Evolutionary conservation across 2,329 filamentous ascomycete species (phyloP), one percentile per base, ranked within the genome.

Genomic region (Ascochyta koolunga): DNA sequence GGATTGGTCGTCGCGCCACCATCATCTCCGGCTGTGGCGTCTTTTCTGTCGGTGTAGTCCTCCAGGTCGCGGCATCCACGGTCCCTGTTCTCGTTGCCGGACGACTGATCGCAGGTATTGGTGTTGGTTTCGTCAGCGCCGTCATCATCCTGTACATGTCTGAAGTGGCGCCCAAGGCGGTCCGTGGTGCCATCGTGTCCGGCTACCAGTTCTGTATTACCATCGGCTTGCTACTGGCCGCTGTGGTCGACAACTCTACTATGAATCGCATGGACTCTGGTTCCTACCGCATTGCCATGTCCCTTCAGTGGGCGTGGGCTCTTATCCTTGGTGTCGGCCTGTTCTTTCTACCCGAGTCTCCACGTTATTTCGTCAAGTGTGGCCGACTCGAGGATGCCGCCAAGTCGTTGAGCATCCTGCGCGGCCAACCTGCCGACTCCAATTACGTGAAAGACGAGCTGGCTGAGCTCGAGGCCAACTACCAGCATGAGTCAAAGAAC

Each of bases 191-290:
- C 50, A 83, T 93, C 44, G 45, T 50, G n/a, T 85, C 88, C 1
- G 89, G 88, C 4, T 93, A 93, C 79, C 89, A 93, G 72, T 92
- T 92, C 81, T 91, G 86, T 74, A 88, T 93, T 74, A 93, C 89
- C 57, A 83, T 93, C 60, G 90, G 90, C 77, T 79, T 95, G 60
- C 79, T 93, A 72, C 76, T 93, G 56, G 90, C 90, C 19, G 84
- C 89, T 1, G 86, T 86, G 65, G 85, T 95, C 66, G 85, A 88
- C 76, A 92, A 95, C 73, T 87, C 76, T 45, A 89, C 87, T 51
- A 76, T 91, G 75, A 67, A 86, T 62, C 81, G 83, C 61, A 70
- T 65, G 15, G 84, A 89, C 74, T 86, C 84, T 7, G 83, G 83
- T 60, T 85, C 86, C 2, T 95, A 73, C 52, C 88, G 91, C 61